These are phyloP conservation scores for Suillus subaureus DNA, from an alignment of 768 basidiomycete species.

Conservation along the genomic window DNA sequence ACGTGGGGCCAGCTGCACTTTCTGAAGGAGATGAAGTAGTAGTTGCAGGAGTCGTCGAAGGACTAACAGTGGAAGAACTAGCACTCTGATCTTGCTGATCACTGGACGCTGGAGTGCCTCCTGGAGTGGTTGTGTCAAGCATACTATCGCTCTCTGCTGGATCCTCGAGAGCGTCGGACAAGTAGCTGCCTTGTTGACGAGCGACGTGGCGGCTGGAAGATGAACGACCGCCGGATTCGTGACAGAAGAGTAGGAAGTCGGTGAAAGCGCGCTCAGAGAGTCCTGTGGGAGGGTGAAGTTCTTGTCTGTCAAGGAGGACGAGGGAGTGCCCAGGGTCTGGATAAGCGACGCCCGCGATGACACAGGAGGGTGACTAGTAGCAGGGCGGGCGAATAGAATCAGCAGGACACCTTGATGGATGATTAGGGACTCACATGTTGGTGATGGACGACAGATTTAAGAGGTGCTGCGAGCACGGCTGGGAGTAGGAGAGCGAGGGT, in stretches of 20 bases:
- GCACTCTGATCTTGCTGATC: background rate
- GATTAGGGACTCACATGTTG: background rate
- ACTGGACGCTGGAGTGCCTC: background rate
- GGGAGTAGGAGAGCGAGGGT: slow-evolving; percentile 23
- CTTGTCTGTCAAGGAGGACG: slow-evolving; percentile 24
- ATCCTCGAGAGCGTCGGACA: background rate
- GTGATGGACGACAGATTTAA: slow-evolving; percentile 9
- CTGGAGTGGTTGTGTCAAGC: background rate
- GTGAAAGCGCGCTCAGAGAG: slow-evolving; percentile 22
- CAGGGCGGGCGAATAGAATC: background rate
- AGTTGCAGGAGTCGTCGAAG: background rate
- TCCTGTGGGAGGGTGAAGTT: slow-evolving; percentile 23
- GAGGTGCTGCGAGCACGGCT: slow-evolving; percentile 17
- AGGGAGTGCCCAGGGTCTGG: slow-evolving; percentile 24
- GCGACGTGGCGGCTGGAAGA: slow-evolving; percentile 17
- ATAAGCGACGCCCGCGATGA: slow-evolving; percentile 32
- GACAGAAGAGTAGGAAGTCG: slow-evolving; percentile 32
- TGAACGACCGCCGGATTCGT: slow-evolving; percentile 17
- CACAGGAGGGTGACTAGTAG: slow-evolving; percentile 19
- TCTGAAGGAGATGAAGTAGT: background rate
- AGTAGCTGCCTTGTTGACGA: slow-evolving; percentile 24
- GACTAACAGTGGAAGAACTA: background rate
- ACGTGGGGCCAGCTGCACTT: background rate
- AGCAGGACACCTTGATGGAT: too few relatives aligned
- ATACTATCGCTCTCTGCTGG: background rate